These are phyloP conservation scores for Schrenkiella parvula DNA, from an alignment of 345 rosid genomes.

Conservation along the genomic window DNA sequence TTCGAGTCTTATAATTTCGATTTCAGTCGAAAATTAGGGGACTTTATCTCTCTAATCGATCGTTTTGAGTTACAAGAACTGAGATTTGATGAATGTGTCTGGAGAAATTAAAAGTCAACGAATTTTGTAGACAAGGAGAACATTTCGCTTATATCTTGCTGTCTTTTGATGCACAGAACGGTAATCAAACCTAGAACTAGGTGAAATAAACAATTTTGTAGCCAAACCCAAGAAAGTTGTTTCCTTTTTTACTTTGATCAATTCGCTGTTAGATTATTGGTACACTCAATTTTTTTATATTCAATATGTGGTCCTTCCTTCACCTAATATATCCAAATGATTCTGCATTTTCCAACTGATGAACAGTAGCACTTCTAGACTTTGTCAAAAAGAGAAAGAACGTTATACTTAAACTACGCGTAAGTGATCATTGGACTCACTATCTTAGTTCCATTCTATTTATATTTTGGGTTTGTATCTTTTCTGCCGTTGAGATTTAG, in stretches of 20 bases:
- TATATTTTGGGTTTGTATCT: neutral
- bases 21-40: neutral
- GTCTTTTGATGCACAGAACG: neutral
- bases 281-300: neutral
- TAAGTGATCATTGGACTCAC: neutral
- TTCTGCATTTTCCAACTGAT: neutral
- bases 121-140: neutral
- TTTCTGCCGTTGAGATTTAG: neutral
- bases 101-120: neutral
- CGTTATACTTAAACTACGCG: neutral
- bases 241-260: neutral
- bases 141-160: neutral
- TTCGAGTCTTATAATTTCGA: neutral
- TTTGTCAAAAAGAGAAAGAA: neutral
- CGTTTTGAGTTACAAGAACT: neutral
- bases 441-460: neutral
- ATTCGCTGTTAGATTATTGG: neutral
- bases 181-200: neutral
- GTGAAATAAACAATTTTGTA: neutral
- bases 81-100: neutral
- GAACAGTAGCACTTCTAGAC: too few species aligned
- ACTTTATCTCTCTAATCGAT: neutral
- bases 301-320: neutral
- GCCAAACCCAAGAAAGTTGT: neutral
- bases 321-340: neutral